Conservation (phyloP, 2,329 filamentous ascomycete species). For the Epicoccum nigrum region DNA sequence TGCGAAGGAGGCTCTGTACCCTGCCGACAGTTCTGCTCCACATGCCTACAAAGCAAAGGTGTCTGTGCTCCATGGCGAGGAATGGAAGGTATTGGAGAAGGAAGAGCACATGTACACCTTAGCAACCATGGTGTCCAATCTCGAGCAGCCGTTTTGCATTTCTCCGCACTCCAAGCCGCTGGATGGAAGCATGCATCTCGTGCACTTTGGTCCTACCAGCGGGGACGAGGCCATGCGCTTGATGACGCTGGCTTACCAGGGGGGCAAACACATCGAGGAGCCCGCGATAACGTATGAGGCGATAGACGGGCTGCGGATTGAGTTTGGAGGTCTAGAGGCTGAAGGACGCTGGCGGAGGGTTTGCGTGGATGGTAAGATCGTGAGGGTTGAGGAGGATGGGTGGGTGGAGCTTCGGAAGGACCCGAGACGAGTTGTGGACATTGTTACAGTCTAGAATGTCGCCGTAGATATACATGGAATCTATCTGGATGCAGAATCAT, state of each 20-base stretch:
- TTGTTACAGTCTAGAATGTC: slow-evolving; percentile 22
- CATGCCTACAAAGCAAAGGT: slow-evolving; percentile 65
- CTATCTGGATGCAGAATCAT: no score
- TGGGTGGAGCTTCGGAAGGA: slow-evolving; percentile 70
- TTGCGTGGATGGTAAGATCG: slow-evolving; percentile 90
- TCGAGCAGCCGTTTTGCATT: slow-evolving; percentile 83
- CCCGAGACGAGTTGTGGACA: slow-evolving; percentile 48
- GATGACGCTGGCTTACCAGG: slow-evolving; percentile 69
- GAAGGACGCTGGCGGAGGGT: slow-evolving; percentile 81
- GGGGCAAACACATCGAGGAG: slow-evolving; percentile 62
- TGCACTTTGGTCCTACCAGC: slow-evolving; percentile 74
- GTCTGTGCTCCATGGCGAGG: slow-evolving; percentile 44
- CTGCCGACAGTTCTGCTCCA: slow-evolving; percentile 57
- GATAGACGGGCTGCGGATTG: slow-evolving; percentile 70
- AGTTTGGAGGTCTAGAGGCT: slow-evolving; percentile 63
- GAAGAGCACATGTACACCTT: slow-evolving; percentile 76
- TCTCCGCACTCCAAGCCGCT: slow-evolving; percentile 74
- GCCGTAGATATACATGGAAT: no score
- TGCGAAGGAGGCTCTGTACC: slow-evolving; percentile 74
- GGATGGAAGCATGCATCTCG: slow-evolving; percentile 71
- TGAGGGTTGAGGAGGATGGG: slow-evolving; percentile 72
- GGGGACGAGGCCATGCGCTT: slow-evolving; percentile 75
- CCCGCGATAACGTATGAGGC: slow-evolving; percentile 70
- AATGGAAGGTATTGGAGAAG: slow-evolving; percentile 47
- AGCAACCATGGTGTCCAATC: slow-evolving; percentile 75